These are phyloP conservation scores for Austroboletus niveus DNA, from an alignment of 1,284 basidiomycete genomes.

Conservation along the genomic window DNA sequence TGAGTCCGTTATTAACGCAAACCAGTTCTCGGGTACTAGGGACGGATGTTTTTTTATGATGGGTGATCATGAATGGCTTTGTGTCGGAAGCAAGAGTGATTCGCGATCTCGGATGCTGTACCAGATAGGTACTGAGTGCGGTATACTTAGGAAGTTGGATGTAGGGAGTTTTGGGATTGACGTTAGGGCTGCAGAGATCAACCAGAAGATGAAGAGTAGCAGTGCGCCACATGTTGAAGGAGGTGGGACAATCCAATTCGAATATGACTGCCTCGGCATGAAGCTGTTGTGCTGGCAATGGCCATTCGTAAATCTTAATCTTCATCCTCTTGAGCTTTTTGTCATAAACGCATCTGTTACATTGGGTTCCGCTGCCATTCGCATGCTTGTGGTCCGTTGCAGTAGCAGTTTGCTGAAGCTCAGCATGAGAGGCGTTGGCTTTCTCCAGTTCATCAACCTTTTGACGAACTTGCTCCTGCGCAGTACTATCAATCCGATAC, in stretches of 20 bases:
- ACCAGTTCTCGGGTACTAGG: constrained; percentile 25
- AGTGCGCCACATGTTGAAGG: constrained; percentile 44
- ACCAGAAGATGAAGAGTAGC: constrained; percentile 40
- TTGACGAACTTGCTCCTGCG: constrained; percentile 9
- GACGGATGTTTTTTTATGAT: constrained; percentile 34
- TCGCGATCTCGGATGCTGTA: constrained; percentile 11
- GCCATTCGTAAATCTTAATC: constrained; percentile 46
- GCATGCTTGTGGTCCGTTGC: not conserved
- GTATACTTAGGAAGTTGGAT: not conserved
- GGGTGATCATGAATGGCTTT: constrained; percentile 35
- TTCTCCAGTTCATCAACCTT: constrained; percentile 29
- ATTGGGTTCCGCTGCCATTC: not conserved
- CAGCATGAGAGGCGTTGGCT: constrained; percentile 8
- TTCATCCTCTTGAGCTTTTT: constrained; percentile 16
- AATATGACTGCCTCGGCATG: constrained; percentile 39
- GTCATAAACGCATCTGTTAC: not conserved
- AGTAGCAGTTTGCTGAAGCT: constrained; percentile 7
- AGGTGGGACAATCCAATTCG: constrained; percentile 41
- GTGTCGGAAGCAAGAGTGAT: constrained; percentile 39
- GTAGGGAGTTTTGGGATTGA: constrained; percentile 4
- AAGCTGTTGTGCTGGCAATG: constrained; percentile 33
- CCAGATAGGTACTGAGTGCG: constrained; percentile 16
- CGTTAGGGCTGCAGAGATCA: constrained; percentile 27
- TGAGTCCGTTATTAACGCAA: constrained; percentile 38
- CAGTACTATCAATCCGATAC: constrained; percentile 26